Conservation (phyloP, 75 land plant species). For the Larix kaempferi region DNA sequence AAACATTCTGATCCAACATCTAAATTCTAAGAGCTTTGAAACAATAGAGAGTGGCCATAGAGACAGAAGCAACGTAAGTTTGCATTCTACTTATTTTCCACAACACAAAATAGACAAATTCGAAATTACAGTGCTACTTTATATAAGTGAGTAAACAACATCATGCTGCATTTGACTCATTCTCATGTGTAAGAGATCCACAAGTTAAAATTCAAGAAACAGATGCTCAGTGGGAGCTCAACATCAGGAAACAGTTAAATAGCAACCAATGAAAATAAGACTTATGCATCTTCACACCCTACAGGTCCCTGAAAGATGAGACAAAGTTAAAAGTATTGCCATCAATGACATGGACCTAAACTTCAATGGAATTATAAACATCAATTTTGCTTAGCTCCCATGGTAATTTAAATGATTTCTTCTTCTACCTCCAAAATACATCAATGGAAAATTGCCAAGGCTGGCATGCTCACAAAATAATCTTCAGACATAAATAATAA, state of each 20-base stretch:
- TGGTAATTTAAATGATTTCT: background rate
- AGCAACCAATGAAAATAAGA: background rate
- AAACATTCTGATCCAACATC: no score
- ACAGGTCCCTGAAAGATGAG: background rate
- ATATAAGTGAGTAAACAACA: background rate
- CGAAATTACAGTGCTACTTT: no score
- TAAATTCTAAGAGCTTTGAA: background rate
- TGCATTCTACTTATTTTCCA: background rate
- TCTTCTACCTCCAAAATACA: background rate
- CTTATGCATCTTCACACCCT: conserved; percentile 2
- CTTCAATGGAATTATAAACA: background rate
- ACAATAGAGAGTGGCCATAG: background rate
- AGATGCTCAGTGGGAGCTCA: background rate
- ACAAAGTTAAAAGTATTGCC: background rate
- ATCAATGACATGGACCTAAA: background rate
- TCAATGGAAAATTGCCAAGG: background rate
- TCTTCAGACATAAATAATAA: background rate
- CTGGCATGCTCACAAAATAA: background rate
- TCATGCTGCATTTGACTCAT: background rate
- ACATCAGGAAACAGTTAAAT: background rate
- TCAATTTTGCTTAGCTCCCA: background rate
- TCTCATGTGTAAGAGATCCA: background rate
- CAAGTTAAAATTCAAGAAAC: background rate
- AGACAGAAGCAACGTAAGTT: background rate
- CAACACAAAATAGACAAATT: background rate